Evolutionary conservation across 345 rosid genomes (phyloP), one percentile per base, ranked within the genome.

Genomic region (Acer campestre): DNA sequence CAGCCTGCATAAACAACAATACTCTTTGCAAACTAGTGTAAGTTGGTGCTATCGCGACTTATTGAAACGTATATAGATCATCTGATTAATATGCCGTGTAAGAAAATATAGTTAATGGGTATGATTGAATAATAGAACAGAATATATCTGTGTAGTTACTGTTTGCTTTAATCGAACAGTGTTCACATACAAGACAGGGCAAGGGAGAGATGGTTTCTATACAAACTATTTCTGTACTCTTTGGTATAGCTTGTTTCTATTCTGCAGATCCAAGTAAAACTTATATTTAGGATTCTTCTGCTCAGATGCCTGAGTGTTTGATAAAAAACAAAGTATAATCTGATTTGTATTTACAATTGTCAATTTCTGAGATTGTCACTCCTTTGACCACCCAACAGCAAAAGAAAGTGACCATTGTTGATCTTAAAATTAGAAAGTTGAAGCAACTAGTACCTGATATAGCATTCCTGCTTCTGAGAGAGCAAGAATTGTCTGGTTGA

Each of bases 401-500:
- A 44, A 10, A 5, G 44, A 40, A 5, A 40, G 6, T 5, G 8
- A 40, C 44, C 44, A 40, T 66, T 56, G 29, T 56, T 71, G 65
- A 71, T n/a, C 75, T 71, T 35, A 35, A 20, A 31, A 56, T 53
- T 51, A 20, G 66, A 31, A 40, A 56, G 42, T 31, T 56, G 53
- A 75, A 64, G 62, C 23, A 64, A 10, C 4, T 10, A 64, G 67
- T 87, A 88, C 95, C 95, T 89, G 93, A 64, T 82, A 88, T 2
- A 91, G 81, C 40, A 73, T 68, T 81, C 93, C 95, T 75, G 81
- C 81, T 75, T 91, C 90, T 51, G 93, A 86, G 20, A 89, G 81
- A 44, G 91, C 84, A 70, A 91, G 88, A 76, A 91, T 91, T 22
- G 86, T 91, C 79, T 89, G 95, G 78, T 88, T 91, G 78, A 89